Conservation (phyloP, 305 asterid species). For the Fraxinus xanthoxyloides region DNA sequence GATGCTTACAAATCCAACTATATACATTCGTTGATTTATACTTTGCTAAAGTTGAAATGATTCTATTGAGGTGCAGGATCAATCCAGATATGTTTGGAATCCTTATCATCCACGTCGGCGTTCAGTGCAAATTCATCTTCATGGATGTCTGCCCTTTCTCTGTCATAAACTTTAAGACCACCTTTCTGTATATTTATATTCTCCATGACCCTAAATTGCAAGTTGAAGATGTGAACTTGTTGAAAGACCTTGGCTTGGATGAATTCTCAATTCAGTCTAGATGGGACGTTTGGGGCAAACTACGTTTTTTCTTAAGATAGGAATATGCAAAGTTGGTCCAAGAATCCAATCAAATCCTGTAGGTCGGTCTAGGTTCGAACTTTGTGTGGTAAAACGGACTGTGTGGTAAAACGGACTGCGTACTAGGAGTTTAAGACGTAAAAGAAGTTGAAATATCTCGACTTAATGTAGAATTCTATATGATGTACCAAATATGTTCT, state of each 20-base stretch:
- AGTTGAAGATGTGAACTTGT: constrained; percentile 27
- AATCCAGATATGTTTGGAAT: constrained; percentile 31
- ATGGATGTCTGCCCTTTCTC: constrained; percentile 24
- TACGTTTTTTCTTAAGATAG: neutral
- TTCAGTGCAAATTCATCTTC: constrained; percentile 25
- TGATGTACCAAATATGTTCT: neutral
- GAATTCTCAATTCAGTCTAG: constrained; percentile 7
- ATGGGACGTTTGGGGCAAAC: neutral
- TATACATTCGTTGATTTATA: neutral
- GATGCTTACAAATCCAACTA: neutral
- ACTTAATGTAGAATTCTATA: neutral
- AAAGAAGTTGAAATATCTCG: neutral
- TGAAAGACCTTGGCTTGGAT: neutral
- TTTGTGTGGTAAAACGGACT: neutral
- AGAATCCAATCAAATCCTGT: neutral
- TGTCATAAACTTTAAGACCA: constrained; percentile 30
- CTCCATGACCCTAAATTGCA: constrained; percentile 29
- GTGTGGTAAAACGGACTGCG: neutral
- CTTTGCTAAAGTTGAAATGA: neutral
- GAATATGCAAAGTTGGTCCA: neutral
- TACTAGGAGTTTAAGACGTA: neutral
- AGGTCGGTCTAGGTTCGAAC: neutral
- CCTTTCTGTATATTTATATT: constrained; percentile 11
- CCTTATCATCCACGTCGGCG: constrained; percentile 44
- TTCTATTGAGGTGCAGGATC: constrained; percentile 12